Evolutionary conservation across 148 eudicot genomes (phyloP).

Genomic region (Persicaria tinctoria): DNA sequence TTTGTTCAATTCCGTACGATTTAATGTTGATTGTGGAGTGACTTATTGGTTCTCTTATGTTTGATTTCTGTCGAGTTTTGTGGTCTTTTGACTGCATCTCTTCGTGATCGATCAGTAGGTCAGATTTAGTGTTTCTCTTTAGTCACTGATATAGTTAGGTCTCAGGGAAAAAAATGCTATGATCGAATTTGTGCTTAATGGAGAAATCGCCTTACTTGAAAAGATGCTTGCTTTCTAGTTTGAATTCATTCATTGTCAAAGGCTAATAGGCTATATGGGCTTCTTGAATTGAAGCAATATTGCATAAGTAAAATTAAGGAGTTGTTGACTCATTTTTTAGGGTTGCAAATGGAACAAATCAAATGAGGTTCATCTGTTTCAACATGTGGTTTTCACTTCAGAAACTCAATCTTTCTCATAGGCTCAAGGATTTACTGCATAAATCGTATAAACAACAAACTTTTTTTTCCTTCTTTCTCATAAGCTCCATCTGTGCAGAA

Average conservation of each 20-base stretch:
- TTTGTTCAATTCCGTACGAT: not conserved
- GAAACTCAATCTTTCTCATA: not conserved
- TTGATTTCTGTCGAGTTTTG: not conserved
- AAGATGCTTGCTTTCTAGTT: not conserved
- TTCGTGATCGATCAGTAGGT: not conserved
- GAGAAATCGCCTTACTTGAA: not conserved
- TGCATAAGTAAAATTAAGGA: not conserved
- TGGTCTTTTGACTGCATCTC: not conserved
- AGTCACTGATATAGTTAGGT: not conserved
- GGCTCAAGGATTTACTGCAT: not conserved
- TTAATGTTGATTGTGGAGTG: not conserved
- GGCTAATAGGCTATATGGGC: too few species aligned
- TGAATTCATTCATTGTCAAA: not conserved
- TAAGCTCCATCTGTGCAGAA: not conserved
- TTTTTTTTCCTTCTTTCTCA: not conserved
- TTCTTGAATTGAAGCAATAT: not conserved
- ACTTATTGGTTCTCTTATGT: not conserved
- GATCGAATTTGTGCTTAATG: not conserved
- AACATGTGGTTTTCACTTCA: not conserved
- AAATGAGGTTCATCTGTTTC: not conserved
- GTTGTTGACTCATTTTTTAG: not conserved
- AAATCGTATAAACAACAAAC: not conserved
- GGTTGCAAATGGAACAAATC: not conserved
- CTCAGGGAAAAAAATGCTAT: not conserved
- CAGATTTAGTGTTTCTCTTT: not conserved